A percentile compares a stretch with the other conserved stretches of the same genome.
phyloP scores from a whole-genome alignment of 129 eudicot genomes.

The Saposhnikovia divaricata region DNA sequence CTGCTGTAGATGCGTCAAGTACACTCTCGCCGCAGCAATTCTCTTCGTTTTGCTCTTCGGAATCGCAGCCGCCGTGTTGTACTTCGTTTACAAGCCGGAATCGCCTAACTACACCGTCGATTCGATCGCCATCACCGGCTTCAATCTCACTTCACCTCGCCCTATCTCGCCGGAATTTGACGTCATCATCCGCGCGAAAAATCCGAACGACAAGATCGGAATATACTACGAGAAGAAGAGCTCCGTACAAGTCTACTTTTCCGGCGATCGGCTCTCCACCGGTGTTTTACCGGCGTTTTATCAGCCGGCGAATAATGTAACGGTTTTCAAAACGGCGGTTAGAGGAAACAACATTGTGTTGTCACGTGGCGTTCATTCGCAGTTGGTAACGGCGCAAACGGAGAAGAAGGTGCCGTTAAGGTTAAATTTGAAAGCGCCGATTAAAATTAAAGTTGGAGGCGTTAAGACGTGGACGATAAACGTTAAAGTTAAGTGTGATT shows the following conservation, averaged over 20 bases:
- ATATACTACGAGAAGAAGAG: constrained; percentile 42
- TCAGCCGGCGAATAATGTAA: constrained; percentile 51
- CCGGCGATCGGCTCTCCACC: constrained; percentile 34
- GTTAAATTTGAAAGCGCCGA: constrained; percentile 42
- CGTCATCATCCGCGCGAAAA: constrained; percentile 37
- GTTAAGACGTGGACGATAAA: constrained; percentile 68
- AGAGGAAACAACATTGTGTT: constrained; percentile 40
- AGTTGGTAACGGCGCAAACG: constrained; percentile 32
- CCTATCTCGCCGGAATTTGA: constrained; percentile 46
- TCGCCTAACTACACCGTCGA: constrained; percentile 48
- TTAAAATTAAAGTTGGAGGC: constrained; percentile 56
- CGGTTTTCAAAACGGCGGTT: constrained; percentile 48
- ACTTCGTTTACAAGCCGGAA: constrained; percentile 59
- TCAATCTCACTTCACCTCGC: constrained; percentile 44
- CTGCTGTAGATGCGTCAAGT: constrained; percentile 51
- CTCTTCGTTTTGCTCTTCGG: constrained; percentile 37
- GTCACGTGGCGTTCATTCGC: constrained; percentile 35
- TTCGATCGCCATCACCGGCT: constrained; percentile 28
- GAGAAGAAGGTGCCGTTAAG: constrained; percentile 45
- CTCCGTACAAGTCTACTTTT: constrained; percentile 35
- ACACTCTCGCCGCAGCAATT: constrained; percentile 26
- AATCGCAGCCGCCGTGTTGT: constrained; percentile 38
- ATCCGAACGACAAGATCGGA: constrained; percentile 58
- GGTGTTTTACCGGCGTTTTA: constrained; percentile 57
- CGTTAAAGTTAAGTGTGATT: constrained; percentile 57